Evolutionary conservation across 1,139 yeast species (phyloP), one percentile per base, ranked within the genome.

Genomic region (Insectozyma bohioensis): DNA sequence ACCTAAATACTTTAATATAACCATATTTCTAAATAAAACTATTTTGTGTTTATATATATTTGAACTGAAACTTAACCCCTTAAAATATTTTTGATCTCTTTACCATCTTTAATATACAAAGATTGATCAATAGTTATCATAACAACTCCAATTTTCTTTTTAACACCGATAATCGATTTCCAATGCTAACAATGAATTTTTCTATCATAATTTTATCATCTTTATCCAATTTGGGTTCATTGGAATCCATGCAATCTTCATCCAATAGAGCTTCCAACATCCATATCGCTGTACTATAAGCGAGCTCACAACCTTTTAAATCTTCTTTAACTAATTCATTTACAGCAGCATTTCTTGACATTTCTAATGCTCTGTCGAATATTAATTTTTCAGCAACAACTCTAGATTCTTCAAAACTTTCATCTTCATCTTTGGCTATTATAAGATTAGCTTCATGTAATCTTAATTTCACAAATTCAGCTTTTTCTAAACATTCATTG

Each of bases 241-340:
- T 22, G 11, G 55, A 57, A 14, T 56, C 58, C 8, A 48, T 31
- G 9, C 40, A 28, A 17, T 75, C 80, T 34, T 71, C 77, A 42
- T 82, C 88, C 31, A 88, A 60, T 26, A 90, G 63, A 1, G 95
- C 87, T 52, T 87, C 95, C 48, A 92, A 63, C 96, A 92, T 86
- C 97, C 97, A 90, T 37, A 90, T 76, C 0, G 96, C 84, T 0
- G 96, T 85, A 6, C 95, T 86, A 54, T 92, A 92, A 4, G 92
- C 85, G 42, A 85, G 61, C 57, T 88, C 95, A 59, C 97, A 90
- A 6, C 85, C 87, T 30, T 73, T 71, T 36, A 85, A 62, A 52
- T 85, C 90, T 39, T 80, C 86, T 28, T 85, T 83, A 17, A 78
- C 78, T 46, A 87, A 67, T 57, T 92, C 98, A 52, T 82, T 80